Evolutionary conservation across 2,329 filamentous ascomycete genomes (phyloP).

Genomic region (Arthrobotrys entomopaga): DNA sequence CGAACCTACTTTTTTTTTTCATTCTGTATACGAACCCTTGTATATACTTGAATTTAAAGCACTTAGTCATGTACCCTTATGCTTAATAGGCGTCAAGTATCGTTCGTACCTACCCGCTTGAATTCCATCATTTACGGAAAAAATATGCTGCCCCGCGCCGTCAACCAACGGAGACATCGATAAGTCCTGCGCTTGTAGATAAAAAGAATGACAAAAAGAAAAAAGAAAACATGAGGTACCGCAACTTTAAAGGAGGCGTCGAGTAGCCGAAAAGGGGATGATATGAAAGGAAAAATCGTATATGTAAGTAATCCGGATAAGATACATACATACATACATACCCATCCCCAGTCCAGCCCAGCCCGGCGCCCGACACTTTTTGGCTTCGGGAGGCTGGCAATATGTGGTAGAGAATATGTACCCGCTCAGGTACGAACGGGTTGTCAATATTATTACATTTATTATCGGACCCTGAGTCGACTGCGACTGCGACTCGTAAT

Average conservation of each 20-base stretch:
- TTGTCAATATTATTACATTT: slow-evolving; percentile 2
- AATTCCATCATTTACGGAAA: neutral
- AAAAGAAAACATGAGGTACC: slow-evolving; percentile 2
- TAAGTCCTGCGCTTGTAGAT: slow-evolving; percentile 6
- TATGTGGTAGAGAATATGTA: neutral
- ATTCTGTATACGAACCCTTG: too few species aligned
- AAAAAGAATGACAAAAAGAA: neutral
- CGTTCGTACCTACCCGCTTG: neutral
- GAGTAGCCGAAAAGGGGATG: neutral
- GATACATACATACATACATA: too few species aligned
- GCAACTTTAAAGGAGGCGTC: neutral
- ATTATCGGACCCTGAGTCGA: neutral
- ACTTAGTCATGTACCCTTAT: too few species aligned
- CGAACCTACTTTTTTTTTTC: too few species aligned
- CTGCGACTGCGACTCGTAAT: too few species aligned
- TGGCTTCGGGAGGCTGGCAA: neutral
- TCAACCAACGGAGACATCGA: slow-evolving; percentile 27
- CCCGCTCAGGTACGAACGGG: neutral
- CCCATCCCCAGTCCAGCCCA: too few species aligned
- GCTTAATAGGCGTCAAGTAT: too few species aligned
- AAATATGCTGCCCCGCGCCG: slow-evolving; percentile 13
- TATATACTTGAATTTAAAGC: too few species aligned
- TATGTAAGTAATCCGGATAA: too few species aligned
- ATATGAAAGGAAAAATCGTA: neutral
- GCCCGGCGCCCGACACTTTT: neutral